Evolutionary conservation across 306 rosid species (phyloP).

Genomic region (Glycyrrhiza uralensis): DNA sequence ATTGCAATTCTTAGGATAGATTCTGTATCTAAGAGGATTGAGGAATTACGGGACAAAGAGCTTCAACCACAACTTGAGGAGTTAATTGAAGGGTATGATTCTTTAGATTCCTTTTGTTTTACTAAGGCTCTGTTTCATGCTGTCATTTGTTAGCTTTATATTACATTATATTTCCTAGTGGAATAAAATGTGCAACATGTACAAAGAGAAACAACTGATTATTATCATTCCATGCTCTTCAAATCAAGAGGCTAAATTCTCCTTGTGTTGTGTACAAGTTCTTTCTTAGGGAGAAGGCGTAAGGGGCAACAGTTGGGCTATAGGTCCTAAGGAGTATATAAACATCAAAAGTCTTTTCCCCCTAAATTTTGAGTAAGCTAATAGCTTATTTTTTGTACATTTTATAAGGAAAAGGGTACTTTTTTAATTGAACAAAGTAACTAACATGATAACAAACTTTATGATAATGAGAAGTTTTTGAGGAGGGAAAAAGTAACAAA

Average conservation of each 20-base stretch:
- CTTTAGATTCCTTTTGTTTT: constrained; percentile 18
- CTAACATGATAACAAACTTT: not conserved
- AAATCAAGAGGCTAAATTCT: not conserved
- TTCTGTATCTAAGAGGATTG: constrained; percentile 87
- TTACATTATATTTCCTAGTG: not conserved
- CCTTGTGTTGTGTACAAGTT: not conserved
- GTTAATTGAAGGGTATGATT: constrained; percentile 77
- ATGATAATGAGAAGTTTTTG: not conserved
- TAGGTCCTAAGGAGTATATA: not conserved
- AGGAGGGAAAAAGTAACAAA: not conserved
- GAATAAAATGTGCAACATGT: not conserved
- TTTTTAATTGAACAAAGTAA: not conserved
- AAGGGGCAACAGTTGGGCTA: not conserved
- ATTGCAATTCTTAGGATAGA: constrained; percentile 83
- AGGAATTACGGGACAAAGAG: constrained; percentile 85
- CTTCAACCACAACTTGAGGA: constrained; percentile 97
- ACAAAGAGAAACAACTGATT: not conserved
- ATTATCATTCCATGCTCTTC: not conserved
- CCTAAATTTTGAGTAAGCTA: not conserved
- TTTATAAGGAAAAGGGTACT: not conserved
- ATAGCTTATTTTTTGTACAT: not conserved
- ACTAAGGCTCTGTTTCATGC: not conserved
- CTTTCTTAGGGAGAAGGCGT: not conserved
- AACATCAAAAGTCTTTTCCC: not conserved
- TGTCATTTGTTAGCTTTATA: constrained; percentile 10